phyloP scores from a whole-genome alignment of 2,329 filamentous ascomycete genomes.

The Neurospora sp. region DNA sequence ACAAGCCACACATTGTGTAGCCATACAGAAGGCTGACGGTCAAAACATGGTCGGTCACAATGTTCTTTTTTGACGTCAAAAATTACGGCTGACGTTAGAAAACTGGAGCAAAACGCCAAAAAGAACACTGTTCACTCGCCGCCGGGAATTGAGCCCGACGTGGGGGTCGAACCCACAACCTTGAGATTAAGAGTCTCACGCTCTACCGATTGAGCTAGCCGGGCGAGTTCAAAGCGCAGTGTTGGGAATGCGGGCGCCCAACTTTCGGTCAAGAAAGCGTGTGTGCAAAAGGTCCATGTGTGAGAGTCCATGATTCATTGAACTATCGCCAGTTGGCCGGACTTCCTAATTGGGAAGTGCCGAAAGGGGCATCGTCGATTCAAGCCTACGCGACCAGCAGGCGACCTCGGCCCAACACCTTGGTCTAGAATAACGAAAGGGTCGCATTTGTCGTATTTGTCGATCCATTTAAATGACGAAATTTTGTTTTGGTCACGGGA shows the following conservation, averaged over 20 bases:
- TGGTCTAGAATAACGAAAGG: not conserved
- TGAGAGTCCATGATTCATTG: not conserved
- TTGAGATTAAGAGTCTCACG: conserved; percentile 54
- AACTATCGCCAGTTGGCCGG: not conserved
- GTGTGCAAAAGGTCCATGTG: not conserved
- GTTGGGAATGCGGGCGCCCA: not conserved
- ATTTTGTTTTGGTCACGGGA: not conserved
- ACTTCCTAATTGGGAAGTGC: not conserved
- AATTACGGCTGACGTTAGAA: not conserved
- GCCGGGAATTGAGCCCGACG: conserved; percentile 16
- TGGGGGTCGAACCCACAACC: conserved; percentile 15
- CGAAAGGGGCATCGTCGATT: not conserved
- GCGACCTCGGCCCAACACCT: not conserved
- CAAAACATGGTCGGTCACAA: not conserved
- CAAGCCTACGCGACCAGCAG: not conserved
- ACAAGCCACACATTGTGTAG: not conserved
- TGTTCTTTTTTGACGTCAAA: not conserved
- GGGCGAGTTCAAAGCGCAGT: conserved; percentile 23
- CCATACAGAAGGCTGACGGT: not conserved
- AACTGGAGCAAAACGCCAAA: conserved; percentile 1
- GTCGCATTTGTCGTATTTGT: not conserved
- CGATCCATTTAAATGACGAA: not conserved
- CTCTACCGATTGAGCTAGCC: conserved; percentile 64
- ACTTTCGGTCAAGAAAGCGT: not conserved
- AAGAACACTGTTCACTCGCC: conserved; percentile 2